Evolutionary conservation across 1,284 basidiomycete genomes (phyloP), one percentile per base, ranked within the genome.

Genomic region (Cystobasidium sp.): DNA sequence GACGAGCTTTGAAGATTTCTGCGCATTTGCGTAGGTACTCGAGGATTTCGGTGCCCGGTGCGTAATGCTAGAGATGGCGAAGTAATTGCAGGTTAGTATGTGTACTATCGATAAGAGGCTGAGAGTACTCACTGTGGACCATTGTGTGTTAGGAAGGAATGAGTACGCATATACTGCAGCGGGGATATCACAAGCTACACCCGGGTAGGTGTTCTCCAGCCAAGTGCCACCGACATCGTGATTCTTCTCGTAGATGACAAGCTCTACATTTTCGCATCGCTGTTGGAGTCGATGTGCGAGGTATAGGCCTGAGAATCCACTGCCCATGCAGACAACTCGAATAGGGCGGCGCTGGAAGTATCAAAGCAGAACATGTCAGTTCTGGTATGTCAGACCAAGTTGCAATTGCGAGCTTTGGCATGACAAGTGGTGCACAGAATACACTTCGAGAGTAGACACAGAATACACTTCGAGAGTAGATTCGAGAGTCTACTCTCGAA

Each of bases 131-230:
- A 64, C 69, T 31, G 49, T 37, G 12, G 46, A 53, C 69, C 69
- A 71, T 3, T 44, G 31, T 16, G 69, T 39, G 49, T 71, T 61
- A 9, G 69, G 69, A 18, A 62, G 37, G 41, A 62, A 71, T 3
- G 58, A 49, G 39, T 71, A 71, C 59, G 47, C 63, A 41, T 71
- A 71, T 24, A 71, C 59, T 24, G 63, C 59, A 9, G 58, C 43
- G 22, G 69, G 69, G 24, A 55, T 79, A 41, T 71, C 69, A 51
- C 69, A 71, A 20, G 58, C 69, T 43, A 71, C 69, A 31, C 69
- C 80, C 3, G 80, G 79, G 61, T 80, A 80, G 3, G 75, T 68
- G 75, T 81, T 81, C 75, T 73, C 70, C 55, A 79, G 77, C 80
- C 78, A 79, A 6, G 77, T 78, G 8, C 77, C 76, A 24, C 74